Conservation (phyloP, 2,329 filamentous ascomycete genomes). For the Peltaster fructicola region DNA sequence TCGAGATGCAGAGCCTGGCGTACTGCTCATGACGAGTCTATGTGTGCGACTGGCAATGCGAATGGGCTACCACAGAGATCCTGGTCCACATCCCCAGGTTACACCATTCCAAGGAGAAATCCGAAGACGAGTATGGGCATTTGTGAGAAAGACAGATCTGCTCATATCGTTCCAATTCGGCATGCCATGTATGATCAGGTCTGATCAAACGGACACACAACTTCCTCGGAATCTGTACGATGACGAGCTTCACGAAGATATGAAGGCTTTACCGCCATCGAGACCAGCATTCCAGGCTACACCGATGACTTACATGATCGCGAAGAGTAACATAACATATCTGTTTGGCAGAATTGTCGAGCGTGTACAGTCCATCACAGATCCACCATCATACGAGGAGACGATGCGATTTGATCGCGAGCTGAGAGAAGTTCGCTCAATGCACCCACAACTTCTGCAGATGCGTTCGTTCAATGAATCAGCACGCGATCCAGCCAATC, state of each 20-base stretch:
- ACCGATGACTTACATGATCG: conserved; percentile 62
- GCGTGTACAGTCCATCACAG: conserved; percentile 42
- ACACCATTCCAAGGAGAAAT: conserved; percentile 60
- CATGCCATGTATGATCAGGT: conserved; percentile 47
- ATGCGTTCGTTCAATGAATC: conserved; percentile 58
- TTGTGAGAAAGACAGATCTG: conserved; percentile 55
- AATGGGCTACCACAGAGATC: conserved; percentile 65
- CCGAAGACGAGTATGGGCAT: conserved; percentile 45
- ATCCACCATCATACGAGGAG: conserved; percentile 40
- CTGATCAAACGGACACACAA: conserved; percentile 57
- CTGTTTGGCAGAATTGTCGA: conserved; percentile 59
- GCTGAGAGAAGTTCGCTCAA: conserved; percentile 39
- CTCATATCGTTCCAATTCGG: conserved; percentile 59
- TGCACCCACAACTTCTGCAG: conserved; percentile 63
- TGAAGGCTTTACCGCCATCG: conserved; percentile 48
- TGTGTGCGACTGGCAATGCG: conserved; percentile 47
- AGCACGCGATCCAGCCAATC: conserved; percentile 47
- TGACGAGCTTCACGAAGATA: conserved; percentile 56
- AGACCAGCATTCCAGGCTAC: conserved; percentile 54
- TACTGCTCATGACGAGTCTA: conserved; percentile 43
- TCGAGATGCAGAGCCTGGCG: conserved; percentile 53
- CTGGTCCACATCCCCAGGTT: conserved; percentile 54
- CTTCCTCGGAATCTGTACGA: conserved; percentile 65
- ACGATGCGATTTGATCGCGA: conserved; percentile 42
- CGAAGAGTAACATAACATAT: conserved; percentile 49